Conservation (phyloP, 1,284 basidiomycete species). For the Naganishia liquefaciens region DNA sequence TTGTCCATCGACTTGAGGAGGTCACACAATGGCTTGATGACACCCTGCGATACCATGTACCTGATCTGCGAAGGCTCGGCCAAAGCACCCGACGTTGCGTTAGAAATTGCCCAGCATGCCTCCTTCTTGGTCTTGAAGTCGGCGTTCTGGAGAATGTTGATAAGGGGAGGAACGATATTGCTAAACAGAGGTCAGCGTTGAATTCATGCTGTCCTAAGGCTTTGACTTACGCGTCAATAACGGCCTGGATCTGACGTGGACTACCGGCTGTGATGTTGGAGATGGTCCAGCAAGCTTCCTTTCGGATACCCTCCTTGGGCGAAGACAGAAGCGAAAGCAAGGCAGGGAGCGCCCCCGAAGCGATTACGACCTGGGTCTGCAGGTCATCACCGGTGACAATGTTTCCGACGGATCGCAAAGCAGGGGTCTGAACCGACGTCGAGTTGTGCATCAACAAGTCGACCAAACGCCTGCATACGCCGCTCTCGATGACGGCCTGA, state of each 20-base stretch:
- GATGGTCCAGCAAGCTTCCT: constrained; percentile 99
- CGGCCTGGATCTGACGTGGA: constrained; percentile 89
- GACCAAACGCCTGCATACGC: constrained; percentile 94
- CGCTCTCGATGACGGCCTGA: constrained; percentile 98
- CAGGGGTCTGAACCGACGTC: constrained; percentile 98
- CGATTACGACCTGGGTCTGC: constrained; percentile 97
- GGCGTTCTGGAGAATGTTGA: constrained; percentile 95
- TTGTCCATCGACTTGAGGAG: constrained; percentile 97
- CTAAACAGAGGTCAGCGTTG: constrained; percentile 36
- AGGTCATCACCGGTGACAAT: constrained; percentile 98
- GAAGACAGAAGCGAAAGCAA: constrained; percentile 88
- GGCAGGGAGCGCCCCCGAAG: constrained; percentile 90
- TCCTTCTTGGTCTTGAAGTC: constrained; percentile 99
- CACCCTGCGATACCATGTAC: constrained; percentile 95
- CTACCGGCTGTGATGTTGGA: constrained; percentile 98
- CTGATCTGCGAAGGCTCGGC: constrained; percentile 97
- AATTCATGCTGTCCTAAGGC: neutral
- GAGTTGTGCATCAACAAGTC: constrained; percentile 96
- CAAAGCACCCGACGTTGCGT: constrained; percentile 96
- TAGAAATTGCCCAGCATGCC: constrained; percentile 99
- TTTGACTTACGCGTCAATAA: constrained; percentile 58
- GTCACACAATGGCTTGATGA: constrained; percentile 98
- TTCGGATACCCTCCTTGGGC: constrained; percentile 85
- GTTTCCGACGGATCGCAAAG: constrained; percentile 95
- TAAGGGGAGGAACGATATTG: constrained; percentile 91